Conservation (phyloP, 192 early-diverging fungal species). For the Lunasporangiospora selenospora region DNA sequence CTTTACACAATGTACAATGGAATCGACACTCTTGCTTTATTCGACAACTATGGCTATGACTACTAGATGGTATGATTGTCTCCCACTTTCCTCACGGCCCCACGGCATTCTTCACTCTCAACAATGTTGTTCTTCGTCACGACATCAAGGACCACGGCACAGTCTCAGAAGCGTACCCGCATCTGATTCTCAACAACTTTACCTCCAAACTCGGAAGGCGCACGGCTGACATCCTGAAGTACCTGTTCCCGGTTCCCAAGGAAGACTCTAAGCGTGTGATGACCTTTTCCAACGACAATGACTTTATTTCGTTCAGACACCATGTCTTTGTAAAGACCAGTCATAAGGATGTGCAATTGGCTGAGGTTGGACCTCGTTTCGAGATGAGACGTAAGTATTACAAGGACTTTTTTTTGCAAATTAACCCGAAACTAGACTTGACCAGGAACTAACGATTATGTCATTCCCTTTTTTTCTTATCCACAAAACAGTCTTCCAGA, state of each 20-base stretch:
- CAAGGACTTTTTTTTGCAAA: neutral
- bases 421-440: too few species aligned
- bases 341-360: conserved; percentile 90
- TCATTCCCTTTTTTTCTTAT: neutral
- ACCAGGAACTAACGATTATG: too few species aligned
- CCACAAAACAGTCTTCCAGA: conserved; percentile 80
- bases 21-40: too few species aligned
- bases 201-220: conserved; percentile 84
- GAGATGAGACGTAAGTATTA: conserved; percentile 85
- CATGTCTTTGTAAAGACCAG: conserved; percentile 93
- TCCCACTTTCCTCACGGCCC: conserved; percentile 98
- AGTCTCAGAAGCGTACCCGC: conserved; percentile 96
- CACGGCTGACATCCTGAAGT: conserved; percentile 84
- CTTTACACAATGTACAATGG: too few species aligned
- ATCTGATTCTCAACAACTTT: conserved; percentile 97
- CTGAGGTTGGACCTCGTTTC: conserved; percentile 98
- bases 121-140: conserved; percentile 97
- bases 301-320: conserved; percentile 98
- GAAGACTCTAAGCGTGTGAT: conserved; percentile 95
- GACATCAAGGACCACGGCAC: conserved; percentile 97
- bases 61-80: conserved; percentile 89
- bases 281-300: conserved; percentile 96
- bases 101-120: conserved; percentile 96
- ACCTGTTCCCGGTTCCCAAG: conserved; percentile 97
- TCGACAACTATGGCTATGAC: too few species aligned